A percentile compares a stretch with the other conserved stretches of the same genome.
These are phyloP conservation scores for Agrocybe pediades DNA, from an alignment of 768 basidiomycete species.

Conservation along the genomic window DNA sequence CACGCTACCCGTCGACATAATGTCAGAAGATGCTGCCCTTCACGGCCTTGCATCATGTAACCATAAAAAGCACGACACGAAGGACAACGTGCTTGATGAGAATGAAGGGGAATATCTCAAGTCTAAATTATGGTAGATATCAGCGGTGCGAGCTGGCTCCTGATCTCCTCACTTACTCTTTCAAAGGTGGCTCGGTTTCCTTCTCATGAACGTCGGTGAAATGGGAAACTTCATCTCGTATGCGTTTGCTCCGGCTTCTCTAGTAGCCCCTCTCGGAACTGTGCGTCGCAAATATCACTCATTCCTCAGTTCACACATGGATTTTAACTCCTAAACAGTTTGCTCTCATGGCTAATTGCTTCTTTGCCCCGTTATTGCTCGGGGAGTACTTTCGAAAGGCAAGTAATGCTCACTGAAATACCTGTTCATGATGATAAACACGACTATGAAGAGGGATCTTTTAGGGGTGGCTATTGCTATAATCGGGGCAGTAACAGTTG, in stretches of 20 bases:
- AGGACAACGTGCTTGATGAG: constrained; percentile 33
- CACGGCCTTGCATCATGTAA: constrained; percentile 22
- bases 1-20: constrained; percentile 42
- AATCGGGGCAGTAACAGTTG: constrained; percentile 91
- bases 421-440: neutral
- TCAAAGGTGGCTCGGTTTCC: constrained; percentile 84
- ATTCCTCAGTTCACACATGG: constrained; percentile 1
- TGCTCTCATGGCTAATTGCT: constrained; percentile 93
- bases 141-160: neutral
- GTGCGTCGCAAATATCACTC: constrained; percentile 46
- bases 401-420: constrained; percentile 25
- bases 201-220: constrained; percentile 91
- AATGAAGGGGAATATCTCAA: constrained; percentile 78
- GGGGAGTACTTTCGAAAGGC: constrained; percentile 83
- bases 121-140: constrained; percentile 77
- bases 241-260: constrained; percentile 86
- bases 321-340: constrained; percentile 45
- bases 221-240: constrained; percentile 89
- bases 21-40: constrained; percentile 37
- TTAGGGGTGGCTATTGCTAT: constrained; percentile 80
- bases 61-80: constrained; percentile 16
- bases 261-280: constrained; percentile 95
- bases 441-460: constrained; percentile 64
- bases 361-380: constrained; percentile 87
- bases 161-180: constrained; percentile 4